Conservation (phyloP, 2,329 filamentous ascomycete species). For the Coniochaeta ligniaria region DNA sequence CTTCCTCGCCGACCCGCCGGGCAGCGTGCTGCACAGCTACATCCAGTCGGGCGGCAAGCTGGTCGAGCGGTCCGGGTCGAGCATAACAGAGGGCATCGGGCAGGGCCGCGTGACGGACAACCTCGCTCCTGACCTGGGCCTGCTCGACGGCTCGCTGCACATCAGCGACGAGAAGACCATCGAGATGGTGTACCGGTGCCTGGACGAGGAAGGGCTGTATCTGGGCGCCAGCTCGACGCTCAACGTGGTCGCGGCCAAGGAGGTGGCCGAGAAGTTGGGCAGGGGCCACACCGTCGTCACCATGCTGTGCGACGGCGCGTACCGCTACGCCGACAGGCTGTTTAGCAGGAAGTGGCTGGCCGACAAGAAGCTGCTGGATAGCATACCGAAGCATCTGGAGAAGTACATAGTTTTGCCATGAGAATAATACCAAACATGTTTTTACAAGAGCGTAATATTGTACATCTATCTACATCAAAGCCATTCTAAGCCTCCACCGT, state of each 20-base stretch:
- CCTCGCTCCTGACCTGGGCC: slow-evolving; percentile 71
- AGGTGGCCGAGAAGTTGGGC: slow-evolving; percentile 86
- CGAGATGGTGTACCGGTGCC: slow-evolving; percentile 92
- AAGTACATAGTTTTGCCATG: slow-evolving; percentile 93
- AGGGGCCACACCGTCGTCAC: slow-evolving; percentile 89
- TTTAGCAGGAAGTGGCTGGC: slow-evolving; percentile 89
- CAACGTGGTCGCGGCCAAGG: slow-evolving; percentile 92
- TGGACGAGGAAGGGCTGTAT: slow-evolving; percentile 94
- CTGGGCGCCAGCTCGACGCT: slow-evolving; percentile 88
- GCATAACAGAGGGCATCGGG: slow-evolving; percentile 96
- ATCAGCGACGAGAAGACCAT: slow-evolving; percentile 92
- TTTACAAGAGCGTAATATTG: neutral
- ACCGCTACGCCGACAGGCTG: slow-evolving; percentile 87
- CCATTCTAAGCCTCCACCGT: too few relatives aligned
- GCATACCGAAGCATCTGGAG: slow-evolving; percentile 77
- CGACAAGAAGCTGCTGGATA: slow-evolving; percentile 72
- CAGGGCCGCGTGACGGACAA: slow-evolving; percentile 97
- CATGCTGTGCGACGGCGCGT: slow-evolving; percentile 92
- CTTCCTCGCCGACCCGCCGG: slow-evolving; percentile 90
- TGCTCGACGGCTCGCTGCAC: slow-evolving; percentile 77
- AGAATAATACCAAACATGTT: slow-evolving; percentile 6
- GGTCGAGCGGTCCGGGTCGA: slow-evolving; percentile 72
- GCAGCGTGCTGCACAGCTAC: slow-evolving; percentile 88
- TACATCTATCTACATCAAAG: neutral
- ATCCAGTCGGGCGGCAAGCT: slow-evolving; percentile 79